Evolutionary conservation across 108 stramenopile species (phyloP).

Genomic region (Cyclotella cryptica): DNA sequence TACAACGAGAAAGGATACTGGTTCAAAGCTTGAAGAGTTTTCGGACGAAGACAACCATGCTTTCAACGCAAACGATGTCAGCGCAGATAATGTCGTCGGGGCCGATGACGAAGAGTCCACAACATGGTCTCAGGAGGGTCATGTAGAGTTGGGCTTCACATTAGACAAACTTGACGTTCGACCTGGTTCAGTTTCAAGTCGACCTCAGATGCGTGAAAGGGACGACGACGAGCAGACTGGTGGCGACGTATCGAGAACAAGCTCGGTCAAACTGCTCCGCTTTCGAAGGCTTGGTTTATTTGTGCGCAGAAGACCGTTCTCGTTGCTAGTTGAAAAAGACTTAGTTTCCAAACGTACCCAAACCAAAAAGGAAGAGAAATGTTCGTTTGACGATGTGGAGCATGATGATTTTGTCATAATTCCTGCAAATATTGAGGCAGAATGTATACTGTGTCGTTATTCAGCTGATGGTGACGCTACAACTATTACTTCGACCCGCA

Average conservation of each 20-base stretch:
- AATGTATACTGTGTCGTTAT: conserved; percentile 34
- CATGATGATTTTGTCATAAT: conserved; percentile 35
- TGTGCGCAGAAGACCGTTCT: conserved; percentile 32
- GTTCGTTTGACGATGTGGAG: conserved; percentile 21
- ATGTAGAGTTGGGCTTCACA: conserved; percentile 42
- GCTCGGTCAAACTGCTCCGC: conserved; percentile 27
- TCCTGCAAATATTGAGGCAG: conserved; percentile 34
- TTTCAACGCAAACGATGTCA: neutral
- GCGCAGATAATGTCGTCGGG: neutral
- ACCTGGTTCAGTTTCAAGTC: conserved; percentile 20
- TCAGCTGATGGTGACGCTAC: conserved; percentile 4
- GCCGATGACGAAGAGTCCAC: conserved; percentile 22
- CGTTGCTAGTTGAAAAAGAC: neutral
- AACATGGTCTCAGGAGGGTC: conserved; percentile 30
- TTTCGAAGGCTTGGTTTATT: conserved; percentile 25
- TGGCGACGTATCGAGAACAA: conserved; percentile 12
- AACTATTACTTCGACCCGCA: neutral
- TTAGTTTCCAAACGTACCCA: neutral
- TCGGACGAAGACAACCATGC: conserved; percentile 2
- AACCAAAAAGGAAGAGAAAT: conserved; percentile 12
- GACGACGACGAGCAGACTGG: neutral
- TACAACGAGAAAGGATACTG: neutral
- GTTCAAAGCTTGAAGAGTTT: neutral
- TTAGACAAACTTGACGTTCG: conserved; percentile 41
- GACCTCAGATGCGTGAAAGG: neutral